Evolutionary conservation across 192 early-diverging fungal genomes (phyloP), one percentile per base, ranked within the genome.

Genomic region (Entrophospora sp.): DNA sequence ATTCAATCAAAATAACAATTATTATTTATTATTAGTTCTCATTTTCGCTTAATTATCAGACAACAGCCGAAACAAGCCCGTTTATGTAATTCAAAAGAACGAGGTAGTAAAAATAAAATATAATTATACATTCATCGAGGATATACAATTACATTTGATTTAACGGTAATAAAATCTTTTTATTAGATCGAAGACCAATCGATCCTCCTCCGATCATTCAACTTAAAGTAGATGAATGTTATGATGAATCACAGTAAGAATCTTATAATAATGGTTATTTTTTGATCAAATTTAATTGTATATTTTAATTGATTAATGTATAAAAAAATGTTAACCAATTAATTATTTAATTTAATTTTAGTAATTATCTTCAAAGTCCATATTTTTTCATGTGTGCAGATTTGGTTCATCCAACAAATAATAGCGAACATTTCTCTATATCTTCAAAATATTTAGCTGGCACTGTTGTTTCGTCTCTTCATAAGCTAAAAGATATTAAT

Each of bases 311-410:
- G 5, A 18, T 18, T 2, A 25, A 24, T 43, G 6, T 28, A 35
- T 6, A 18, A 10, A 49, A 38, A 44, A n/a, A 59, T 22, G 13
- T 24, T 5, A 18, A 18, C 42, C 25, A 28, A 55, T 35, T 61
- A 30, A 48, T 20, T 45, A 24, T 40, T 34, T 56, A 14, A 2
- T 28, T 51, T 27, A 51, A 12, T 22, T 20, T 4, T 64, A 79
- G 76, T 31, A 70, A 75, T 34, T 80, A 69, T 59, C 69, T 76
- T 22, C 83, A 84, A 69, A 91, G 89, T 71, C 90, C 92, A 31
- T 91, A 92, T 72, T 92, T 92, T 71, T 97, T 97, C 75, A 92
- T 95, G 91, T 95, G 92, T 70, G 92, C 89, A 18, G 91, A 91
- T 32, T 80, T 97, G 28, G 85, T 95, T 66, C 69, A 64, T 49